Evolutionary conservation across 2,329 filamentous ascomycete genomes (phyloP).

Genomic region (Fusarium pseudocircinatum): DNA sequence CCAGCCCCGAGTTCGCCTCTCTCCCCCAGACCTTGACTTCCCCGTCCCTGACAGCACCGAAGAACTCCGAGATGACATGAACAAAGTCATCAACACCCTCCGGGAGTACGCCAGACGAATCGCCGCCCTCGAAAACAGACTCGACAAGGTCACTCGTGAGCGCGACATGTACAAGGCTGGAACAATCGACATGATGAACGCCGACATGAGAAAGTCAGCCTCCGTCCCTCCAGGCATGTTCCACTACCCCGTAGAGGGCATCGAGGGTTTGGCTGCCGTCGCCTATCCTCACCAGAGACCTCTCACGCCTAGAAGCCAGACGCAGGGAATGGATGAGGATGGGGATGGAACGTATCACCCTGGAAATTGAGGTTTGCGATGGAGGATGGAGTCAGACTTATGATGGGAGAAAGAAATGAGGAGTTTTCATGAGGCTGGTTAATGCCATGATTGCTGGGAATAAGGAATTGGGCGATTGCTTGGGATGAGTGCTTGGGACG

Average conservation of each 20-base stretch:
- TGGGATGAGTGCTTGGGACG: background rate
- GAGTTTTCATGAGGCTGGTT: background rate
- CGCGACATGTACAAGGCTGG: background rate
- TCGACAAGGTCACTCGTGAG: background rate
- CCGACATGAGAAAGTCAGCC: background rate
- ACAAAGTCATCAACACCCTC: background rate
- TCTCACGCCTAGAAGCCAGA: constrained; percentile 15
- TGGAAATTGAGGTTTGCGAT: background rate
- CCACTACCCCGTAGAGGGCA: background rate
- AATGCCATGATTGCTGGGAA: background rate
- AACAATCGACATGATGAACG: background rate
- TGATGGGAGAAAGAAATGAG: background rate
- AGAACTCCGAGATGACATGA: background rate
- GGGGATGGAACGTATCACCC: background rate
- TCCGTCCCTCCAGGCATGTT: background rate
- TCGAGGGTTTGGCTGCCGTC: background rate
- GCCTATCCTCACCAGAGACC: background rate
- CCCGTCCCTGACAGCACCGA: background rate
- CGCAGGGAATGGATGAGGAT: background rate
- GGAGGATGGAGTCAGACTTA: background rate
- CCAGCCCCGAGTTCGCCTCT: background rate
- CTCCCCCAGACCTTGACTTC: background rate
- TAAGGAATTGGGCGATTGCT: background rate
- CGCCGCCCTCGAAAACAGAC: background rate
- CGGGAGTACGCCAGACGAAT: background rate